Evolutionary conservation across 2,329 filamentous ascomycete genomes (phyloP).

Genomic region (Dactylella cylindrospora): DNA sequence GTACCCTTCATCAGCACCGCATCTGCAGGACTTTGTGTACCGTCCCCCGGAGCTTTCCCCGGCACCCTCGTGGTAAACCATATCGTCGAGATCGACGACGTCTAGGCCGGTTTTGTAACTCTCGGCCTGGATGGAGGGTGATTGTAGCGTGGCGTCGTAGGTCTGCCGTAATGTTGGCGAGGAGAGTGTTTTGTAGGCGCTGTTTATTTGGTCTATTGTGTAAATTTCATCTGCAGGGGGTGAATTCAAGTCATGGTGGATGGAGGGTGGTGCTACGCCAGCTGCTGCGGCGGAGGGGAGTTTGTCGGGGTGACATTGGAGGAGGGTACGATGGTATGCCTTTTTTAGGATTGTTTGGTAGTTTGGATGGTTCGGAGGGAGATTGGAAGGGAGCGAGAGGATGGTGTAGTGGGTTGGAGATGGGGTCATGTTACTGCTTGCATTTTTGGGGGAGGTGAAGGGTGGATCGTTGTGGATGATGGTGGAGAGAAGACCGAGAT

Average conservation of each 20-base stretch:
- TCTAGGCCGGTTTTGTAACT: constrained; percentile 64
- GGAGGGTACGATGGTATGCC: constrained; percentile 66
- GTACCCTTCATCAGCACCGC: constrained; percentile 65
- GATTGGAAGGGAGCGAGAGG: constrained; percentile 60
- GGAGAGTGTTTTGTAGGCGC: constrained; percentile 62
- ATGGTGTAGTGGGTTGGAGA: constrained; percentile 65
- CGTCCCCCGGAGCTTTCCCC: constrained; percentile 48
- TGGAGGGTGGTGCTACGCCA: constrained; percentile 41
- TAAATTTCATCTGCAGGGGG: constrained; percentile 49
- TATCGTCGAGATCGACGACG: constrained; percentile 66
- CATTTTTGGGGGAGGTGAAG: constrained; percentile 24
- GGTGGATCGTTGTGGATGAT: too few relatives aligned
- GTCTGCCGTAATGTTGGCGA: constrained; percentile 56
- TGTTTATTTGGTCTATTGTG: constrained; percentile 66
- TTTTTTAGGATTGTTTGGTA: constrained; percentile 58
- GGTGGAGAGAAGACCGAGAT: neutral
- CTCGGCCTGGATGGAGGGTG: constrained; percentile 13
- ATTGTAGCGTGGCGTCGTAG: constrained; percentile 59
- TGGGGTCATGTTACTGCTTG: constrained; percentile 43
- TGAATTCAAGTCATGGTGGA: constrained; percentile 31
- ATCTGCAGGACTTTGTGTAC: constrained; percentile 65
- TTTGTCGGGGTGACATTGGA: constrained; percentile 69
- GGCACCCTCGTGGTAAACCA: constrained; percentile 58
- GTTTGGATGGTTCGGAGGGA: constrained; percentile 54
- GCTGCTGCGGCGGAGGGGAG: neutral